Percentiles rank a stretch among this genome's conserved stretches.
Evolutionary conservation across 2,329 filamentous ascomycete genomes (phyloP).

Genomic region (Diaporthe sp.): DNA sequence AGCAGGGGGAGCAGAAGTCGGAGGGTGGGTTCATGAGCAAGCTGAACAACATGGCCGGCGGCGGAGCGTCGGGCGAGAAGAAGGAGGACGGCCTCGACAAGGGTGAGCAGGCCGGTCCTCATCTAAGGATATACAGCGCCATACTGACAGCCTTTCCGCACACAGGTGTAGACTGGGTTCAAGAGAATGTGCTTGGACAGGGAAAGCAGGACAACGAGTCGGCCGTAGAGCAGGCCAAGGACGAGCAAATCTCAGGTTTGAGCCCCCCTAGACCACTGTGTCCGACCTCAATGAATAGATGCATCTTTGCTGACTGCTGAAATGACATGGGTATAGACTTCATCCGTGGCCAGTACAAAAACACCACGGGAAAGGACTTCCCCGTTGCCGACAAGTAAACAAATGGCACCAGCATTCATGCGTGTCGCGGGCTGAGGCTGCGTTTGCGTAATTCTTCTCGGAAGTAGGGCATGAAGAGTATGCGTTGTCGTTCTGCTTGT

Average conservation of each 20-base stretch:
- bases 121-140: not conserved
- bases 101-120: constrained; percentile 58
- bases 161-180: constrained; percentile 80
- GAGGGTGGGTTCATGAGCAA: constrained; percentile 75
- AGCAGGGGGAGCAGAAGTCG: constrained; percentile 51
- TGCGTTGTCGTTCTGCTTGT: not conserved
- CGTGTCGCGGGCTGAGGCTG: not conserved
- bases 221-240: constrained; percentile 85
- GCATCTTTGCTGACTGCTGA: not conserved
- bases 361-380: constrained; percentile 74
- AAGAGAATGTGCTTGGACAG: constrained; percentile 79
- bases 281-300: not conserved
- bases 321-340: constrained; percentile 64
- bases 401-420: not conserved
- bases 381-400: constrained; percentile 77
- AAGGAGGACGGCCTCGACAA: constrained; percentile 88
- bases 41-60: constrained; percentile 78
- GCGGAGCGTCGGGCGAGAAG: constrained; percentile 81
- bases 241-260: constrained; percentile 72
- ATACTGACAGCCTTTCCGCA: constrained; percentile 23
- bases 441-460: not conserved
- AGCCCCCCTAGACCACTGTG: not conserved
- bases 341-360: constrained; percentile 79
- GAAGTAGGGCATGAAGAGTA: not conserved
- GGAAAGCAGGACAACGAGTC: constrained; percentile 79